Percentiles rank a stretch among this genome's conserved stretches.
Evolutionary conservation across 495 filamentous ascomycete genomes (phyloP).

Genomic region (Tuber melanosporum): DNA sequence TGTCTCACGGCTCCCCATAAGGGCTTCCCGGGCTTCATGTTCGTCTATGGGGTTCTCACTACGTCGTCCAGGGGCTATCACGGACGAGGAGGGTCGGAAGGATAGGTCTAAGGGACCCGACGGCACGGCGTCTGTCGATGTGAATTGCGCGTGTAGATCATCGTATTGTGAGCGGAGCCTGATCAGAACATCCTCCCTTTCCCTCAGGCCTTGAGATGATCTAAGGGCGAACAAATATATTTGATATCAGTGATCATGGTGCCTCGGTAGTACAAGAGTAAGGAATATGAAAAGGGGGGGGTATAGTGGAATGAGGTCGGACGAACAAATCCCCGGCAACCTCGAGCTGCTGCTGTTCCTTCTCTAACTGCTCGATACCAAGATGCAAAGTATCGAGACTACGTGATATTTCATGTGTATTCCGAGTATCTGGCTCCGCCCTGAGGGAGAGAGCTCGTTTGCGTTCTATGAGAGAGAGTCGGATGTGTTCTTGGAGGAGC

Average conservation of each 20-base stretch:
- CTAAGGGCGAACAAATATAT: slow-evolving; percentile 13
- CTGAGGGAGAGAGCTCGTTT: slow-evolving; percentile 84
- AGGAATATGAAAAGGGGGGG: neutral
- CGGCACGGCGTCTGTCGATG: slow-evolving; percentile 27
- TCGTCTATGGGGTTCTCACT: slow-evolving; percentile 28
- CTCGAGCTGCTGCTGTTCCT: slow-evolving; percentile 57
- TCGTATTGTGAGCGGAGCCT: slow-evolving; percentile 54
- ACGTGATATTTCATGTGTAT: slow-evolving; percentile 73
- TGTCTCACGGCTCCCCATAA: slow-evolving; percentile 35
- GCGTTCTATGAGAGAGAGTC: slow-evolving; percentile 74
- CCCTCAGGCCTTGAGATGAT: slow-evolving; percentile 28
- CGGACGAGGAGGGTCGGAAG: slow-evolving; percentile 32
- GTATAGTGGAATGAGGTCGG: slow-evolving; percentile 5
- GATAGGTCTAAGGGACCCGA: slow-evolving; percentile 50
- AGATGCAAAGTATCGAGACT: slow-evolving; percentile 80
- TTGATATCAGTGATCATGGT: slow-evolving; percentile 9
- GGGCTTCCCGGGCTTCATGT: slow-evolving; percentile 34
- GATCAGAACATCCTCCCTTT: slow-evolving; percentile 47
- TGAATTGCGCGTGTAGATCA: slow-evolving; percentile 56
- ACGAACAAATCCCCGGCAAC: slow-evolving; percentile 54
- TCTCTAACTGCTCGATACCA: slow-evolving; percentile 68
- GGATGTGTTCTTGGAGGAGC: slow-evolving; percentile 71
- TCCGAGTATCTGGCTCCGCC: slow-evolving; percentile 74
- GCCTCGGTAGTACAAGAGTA: neutral
- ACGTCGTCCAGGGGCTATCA: slow-evolving; percentile 26